A percentile compares a stretch with the other conserved stretches of the same genome.
Evolutionary conservation across 495 filamentous ascomycete genomes (phyloP).

Genomic region (Xylaria sp.): DNA sequence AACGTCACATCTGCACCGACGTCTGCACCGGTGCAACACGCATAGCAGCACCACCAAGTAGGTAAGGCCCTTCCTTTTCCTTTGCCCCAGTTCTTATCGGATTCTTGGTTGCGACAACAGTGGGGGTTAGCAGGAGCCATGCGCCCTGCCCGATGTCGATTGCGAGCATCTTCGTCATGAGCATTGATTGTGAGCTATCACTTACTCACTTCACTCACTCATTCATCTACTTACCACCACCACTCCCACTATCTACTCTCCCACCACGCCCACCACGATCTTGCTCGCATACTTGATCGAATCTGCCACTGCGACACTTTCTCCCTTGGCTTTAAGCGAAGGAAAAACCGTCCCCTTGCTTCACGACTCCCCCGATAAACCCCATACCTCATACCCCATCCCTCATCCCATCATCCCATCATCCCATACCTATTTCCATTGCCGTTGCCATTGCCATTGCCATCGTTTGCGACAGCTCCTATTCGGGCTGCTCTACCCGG

Average conservation of each 20-base stretch:
- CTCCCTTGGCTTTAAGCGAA: neutral
- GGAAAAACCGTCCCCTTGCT: neutral
- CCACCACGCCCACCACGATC: neutral
- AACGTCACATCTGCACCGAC: no score
- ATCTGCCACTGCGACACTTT: neutral
- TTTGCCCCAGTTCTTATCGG: neutral
- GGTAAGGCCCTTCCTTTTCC: neutral
- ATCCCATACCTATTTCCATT: no score
- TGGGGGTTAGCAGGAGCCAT: neutral
- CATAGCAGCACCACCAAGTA: neutral
- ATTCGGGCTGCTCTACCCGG: neutral
- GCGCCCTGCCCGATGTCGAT: neutral
- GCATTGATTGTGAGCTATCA: neutral
- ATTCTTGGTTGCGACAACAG: neutral
- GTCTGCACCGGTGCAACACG: neutral
- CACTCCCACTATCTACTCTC: neutral
- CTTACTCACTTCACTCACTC: no score
- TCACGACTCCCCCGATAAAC: neutral
- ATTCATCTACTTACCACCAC: no score
- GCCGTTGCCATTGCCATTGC: neutral
- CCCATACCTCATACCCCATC: neutral
- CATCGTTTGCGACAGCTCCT: neutral
- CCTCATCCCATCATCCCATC: no score
- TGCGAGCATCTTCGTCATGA: neutral
- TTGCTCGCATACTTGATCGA: neutral